Base-by-base conservation (phyloP, 129 eudicot species). In the Solidago caesia region DNA sequence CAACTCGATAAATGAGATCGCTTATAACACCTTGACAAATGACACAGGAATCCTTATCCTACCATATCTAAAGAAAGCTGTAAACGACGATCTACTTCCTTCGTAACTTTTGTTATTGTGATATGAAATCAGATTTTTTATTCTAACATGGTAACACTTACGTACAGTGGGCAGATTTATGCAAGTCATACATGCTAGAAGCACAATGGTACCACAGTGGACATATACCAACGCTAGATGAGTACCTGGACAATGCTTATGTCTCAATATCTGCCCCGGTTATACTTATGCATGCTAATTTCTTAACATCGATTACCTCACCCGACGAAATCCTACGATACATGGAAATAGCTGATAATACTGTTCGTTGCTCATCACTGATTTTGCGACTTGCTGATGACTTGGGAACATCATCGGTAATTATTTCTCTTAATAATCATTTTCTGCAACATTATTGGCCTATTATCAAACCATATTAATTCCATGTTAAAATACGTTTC, bases 351-450 rank as follows among this genome's bases (percentile, higher is more conserved):
- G 9, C 46, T 2, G 43, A 67, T 2, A 49, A 51, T 52, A 61
- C 77, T 7, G 64, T 77, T 21, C 70, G 58, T 26, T 69, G 55
- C 13, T 44, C 80, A 16, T 42, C 82, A 4, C 8, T 72, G 5
- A 72, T 82, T 29, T 75, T 77, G 10, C 81, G 88, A 11, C 77
- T 84, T 39, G 63, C 66, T 42, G 81, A 84, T 48, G 88, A 81
- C 67, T 52, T 73, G 63, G 72, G 75, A 8, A 76, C 85, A 61
- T 77, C 82, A 9, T 44, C 75, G 85, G 88, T 83, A 83, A 15
- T 29, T 11, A 45, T 7, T 26, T 47, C 5, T 56, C n/a, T 2
- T 56, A 4, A 55, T n/a, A n/a, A n/a, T n/a, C n/a, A n/a, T n/a
- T n/a, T n/a, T n/a, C n/a, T n/a, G n/a, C n/a, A n/a, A n/a, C n/a